Evolutionary conservation across 2,329 filamentous ascomycete genomes (phyloP), one percentile per base, ranked within the genome.

Genomic region (Ascochyta lentis): DNA sequence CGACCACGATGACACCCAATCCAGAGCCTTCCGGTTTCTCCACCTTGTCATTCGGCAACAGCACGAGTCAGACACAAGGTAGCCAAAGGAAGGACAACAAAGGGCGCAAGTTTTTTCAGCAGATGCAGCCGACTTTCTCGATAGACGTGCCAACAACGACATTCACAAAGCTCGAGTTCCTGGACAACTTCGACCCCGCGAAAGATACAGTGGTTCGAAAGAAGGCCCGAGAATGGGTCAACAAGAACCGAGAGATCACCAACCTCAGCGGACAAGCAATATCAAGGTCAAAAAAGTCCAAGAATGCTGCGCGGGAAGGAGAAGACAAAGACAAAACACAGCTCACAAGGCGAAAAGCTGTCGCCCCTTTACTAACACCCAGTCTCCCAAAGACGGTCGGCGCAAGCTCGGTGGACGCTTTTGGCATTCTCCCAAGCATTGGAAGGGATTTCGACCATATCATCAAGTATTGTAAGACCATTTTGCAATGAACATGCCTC

Each of bases 181-280:
- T 69, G 24, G 67, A 69, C 22, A 55, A 67, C 41, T 60, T 60
- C 3, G 60, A 69, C 42, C 65, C 67, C 10, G 51, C 33, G 4
- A 69, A 68, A 46, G 54, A 59, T 44, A 48, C 50, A 15, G 59
- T 68, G 19, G 64, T 69, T 3, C 53, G 67, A 16, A 67, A 64
- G 40, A 69, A 69, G 35, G 67, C 67, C 33, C 56, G 65, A 47
- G 67, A 69, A 55, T 69, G 64, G 64, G 65, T 68, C 3, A 61
- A 65, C 38, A 58, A 57, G 37, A 67, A 69, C 16, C 61, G 58
- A 43, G 54, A 54, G 16, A 47, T 39, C 16, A 45, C 46, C 9
- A 61, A 54, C 23, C 38, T 39, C 15, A 22, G 33, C 29, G 55
- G 44, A 49, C 29, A 34, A 44, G 24, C 16, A 27, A n/a, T 22